Evolutionary conservation across 257 asterid genomes (phyloP).

Genomic region (Rhazya stricta): DNA sequence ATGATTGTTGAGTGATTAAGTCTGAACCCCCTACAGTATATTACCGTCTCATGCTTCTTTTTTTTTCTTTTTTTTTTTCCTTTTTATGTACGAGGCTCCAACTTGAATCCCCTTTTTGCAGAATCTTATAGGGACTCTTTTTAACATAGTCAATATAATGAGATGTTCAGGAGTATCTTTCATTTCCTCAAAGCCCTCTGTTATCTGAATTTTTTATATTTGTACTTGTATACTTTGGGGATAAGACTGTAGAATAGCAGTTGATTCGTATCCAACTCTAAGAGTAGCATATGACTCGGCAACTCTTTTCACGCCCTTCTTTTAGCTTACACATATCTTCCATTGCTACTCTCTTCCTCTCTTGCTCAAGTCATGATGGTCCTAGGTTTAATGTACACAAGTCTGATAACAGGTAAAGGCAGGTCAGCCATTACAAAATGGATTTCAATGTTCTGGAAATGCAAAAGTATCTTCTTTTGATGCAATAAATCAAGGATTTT

Average conservation of each 20-base stretch:
- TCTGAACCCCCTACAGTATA: neutral
- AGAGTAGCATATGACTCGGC: neutral
- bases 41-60: neutral
- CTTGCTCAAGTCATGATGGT: no score
- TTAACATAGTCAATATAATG: conserved; percentile 1
- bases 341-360: no score
- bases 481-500: neutral
- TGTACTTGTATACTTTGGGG: neutral
- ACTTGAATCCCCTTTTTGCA: conserved; percentile 10
- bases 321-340: no score
- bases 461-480: neutral
- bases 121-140: conserved; percentile 11
- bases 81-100: conserved; percentile 9
- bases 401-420: no score
- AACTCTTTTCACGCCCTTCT: neutral
- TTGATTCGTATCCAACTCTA: neutral
- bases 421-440: no score
- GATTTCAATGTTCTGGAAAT: no score
- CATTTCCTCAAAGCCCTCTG: neutral
- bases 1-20: conserved; percentile 10
- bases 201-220: neutral
- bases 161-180: neutral
- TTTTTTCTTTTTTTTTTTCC: no score
- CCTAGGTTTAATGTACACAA: no score
- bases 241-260: neutral